Base-by-base conservation (phyloP, 2,329 filamentous ascomycete species). In the Salinomyces thailandicus region DNA sequence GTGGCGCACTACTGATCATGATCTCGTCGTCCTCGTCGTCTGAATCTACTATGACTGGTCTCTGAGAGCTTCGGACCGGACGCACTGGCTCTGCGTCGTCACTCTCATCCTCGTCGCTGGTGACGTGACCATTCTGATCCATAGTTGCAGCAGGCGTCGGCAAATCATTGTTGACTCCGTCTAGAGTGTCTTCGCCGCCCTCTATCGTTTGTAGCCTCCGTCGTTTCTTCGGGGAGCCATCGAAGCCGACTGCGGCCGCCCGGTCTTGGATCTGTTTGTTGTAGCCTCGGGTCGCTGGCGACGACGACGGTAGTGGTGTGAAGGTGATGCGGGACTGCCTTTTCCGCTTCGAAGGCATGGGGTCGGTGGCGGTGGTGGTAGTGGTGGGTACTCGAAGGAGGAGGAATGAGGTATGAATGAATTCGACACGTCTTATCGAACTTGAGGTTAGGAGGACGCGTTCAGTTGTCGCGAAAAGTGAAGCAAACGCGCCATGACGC, bases 281-380 rank as follows among this genome's bases (percentile, higher is more conserved):
- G 18, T 59, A 55, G 14, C 47, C 37, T 17, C 58, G 41, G 4
- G 56, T 48, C 13, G 54, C 56, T 12, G 61, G 59, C 4, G 62
- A 63, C 0, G 61, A 60, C 9, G 62, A 59, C 5, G 61, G 51
- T 4, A 63, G 40, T 4, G 63, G 59, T 1, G 61, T 64, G 50
- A 68, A 68, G 33, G 52, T 56, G 14, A 69, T 51, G 17, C 61
- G 61, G 5, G 59, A 58, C 42, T 69, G 66, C 26, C 58, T 57
- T 42, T 55, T 56, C 27, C 50, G 46, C 18, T 41, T 31, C 9
- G 39, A 42, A 18, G 38, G 18, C 27, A 26, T 26, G 9, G 4
- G 9, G 22, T 26, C 22, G 22, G n/a, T n/a, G n/a, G n/a, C n/a
- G n/a, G n/a, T n/a, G n/a, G n/a, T n/a, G n/a, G n/a, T n/a, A n/a